Evolutionary conservation across 306 rosid genomes (phyloP), one percentile per base, ranked within the genome.

Genomic region (Lathyrus sativus): DNA sequence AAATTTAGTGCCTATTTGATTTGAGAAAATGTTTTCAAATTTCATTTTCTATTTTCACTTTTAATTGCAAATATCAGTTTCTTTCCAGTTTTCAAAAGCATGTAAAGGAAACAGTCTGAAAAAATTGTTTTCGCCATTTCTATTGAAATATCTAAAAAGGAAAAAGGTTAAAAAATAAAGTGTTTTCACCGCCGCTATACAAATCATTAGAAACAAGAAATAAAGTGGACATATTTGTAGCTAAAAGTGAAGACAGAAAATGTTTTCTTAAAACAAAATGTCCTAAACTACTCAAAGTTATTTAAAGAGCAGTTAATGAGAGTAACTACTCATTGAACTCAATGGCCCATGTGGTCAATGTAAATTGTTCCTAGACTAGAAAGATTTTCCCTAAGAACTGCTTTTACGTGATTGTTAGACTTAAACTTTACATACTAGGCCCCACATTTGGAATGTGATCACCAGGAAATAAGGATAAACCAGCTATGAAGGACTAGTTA

Each of bases 251-350:
- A 55, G 28, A 55, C 38, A 26, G 5, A 11, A 54, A 26, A 55
- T 11, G 10, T 6, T 26, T 26, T 55, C 38, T 55, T 38, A n/a
- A n/a, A 24, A 26, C 26, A 55, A 55, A 9, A 55, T 5, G 17
- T 14, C 17, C 9, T 55, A 12, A 57, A 57, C 33, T 56, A 54
- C 15, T 15, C 66, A 42, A 5, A 28, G 57, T 29, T 41, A 37
- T 31, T 31, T 7, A 31, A 31, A 31, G 37, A 56, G 54, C 17
- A 70, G 55, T 24, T 14, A 67, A 70, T 29, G n/a, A n/a, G n/a
- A 70, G 31, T 43, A 17, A 42, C 45, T 43, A n/a, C n/a, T n/a
- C n/a, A n/a, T n/a, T n/a, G n/a, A n/a, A 57, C 43, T 43, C 24
- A 56, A 57, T 29, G 45, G 45, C 74, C 42, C 53, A 17, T 31